Conservation (phyloP, 106 monocot species). For the Xerophyta viscosa region DNA sequence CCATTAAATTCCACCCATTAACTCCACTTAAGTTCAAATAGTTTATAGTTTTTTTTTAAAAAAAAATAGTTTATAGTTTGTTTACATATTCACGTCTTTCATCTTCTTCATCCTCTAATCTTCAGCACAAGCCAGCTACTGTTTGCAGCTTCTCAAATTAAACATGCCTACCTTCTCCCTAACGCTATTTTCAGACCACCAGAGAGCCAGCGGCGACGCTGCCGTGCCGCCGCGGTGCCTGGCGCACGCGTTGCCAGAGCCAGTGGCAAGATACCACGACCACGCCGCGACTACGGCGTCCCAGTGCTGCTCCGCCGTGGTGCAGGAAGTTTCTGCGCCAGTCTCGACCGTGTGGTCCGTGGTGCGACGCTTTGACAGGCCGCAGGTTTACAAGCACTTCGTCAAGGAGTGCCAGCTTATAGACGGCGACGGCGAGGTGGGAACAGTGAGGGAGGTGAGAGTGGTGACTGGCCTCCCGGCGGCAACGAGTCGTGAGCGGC, state of each 20-base stretch:
- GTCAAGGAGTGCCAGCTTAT: slow-evolving; percentile 8
- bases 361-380: slow-evolving; percentile 66
- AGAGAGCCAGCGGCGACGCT: too few species aligned
- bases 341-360: slow-evolving; percentile 55
- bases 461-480: slow-evolving; percentile 31
- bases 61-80: too few species aligned
- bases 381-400: slow-evolving; percentile 85
- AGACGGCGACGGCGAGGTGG: slow-evolving; percentile 7
- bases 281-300: slow-evolving; percentile 8
- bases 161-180: too few species aligned
- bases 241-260: slow-evolving; percentile 3
- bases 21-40: too few species aligned
- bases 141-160: too few species aligned
- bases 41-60: too few species aligned
- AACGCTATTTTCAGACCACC: too few species aligned
- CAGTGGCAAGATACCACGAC: slow-evolving; percentile 23
- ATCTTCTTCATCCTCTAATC: too few species aligned
- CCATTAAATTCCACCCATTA: too few species aligned
- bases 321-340: slow-evolving; percentile 51
- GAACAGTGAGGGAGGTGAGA: slow-evolving; percentile 19
- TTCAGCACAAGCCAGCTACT: too few species aligned
- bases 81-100: too few species aligned
- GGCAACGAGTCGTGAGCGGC: slow-evolving; percentile 19
- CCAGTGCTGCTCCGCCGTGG: slow-evolving; percentile 56
- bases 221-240: too few species aligned